Evolutionary conservation across 2,329 filamentous ascomycete genomes (phyloP), one percentile per base, ranked within the genome.

Genomic region (Botrytis pseudocinerea): DNA sequence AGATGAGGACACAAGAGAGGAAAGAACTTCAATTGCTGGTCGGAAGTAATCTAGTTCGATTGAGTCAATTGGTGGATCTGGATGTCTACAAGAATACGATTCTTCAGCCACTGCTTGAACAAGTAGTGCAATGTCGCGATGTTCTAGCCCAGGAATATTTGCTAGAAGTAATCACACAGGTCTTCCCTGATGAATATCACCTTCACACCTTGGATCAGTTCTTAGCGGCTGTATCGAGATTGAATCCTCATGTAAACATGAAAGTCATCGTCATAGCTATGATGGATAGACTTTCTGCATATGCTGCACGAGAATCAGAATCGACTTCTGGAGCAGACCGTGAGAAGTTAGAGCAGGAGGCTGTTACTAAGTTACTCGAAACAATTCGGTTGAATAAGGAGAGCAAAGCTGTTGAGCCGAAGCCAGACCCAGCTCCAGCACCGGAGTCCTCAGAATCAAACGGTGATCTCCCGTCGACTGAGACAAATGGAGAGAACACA

Each of bases 141-240:
- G 95, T 99, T 22, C 85, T 99, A 75, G 96, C 96, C 48, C 96
- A 99, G 82, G 96, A 99, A 82, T 99, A 99, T 83, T 88, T 99
- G 20, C 86, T 99, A 68, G 96, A 99, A 87, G 96, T 99, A 76
- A 97, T 99, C 77, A 99, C 95, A 8, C 97, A 99, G 83, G 96
- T 98, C 70, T 99, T 99, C 85, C 96, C 96, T 0, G 96, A 99
- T 83, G 96, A 99, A 81, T 99, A 95, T 82, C 97, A 99, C 83
- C 89, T 99, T 35, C 95, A 99, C 81, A 99, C 96, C 0, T 89
- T 99, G 46, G 96, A 98, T 80, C 92, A 98, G 81, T 93, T 99
- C 82, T 89, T 99, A 48, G 96, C 92, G 14, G 96, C 96, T 10
- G 97, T 97, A 48, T 94, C 95, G 22, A 88, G 95, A 73, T 86